Evolutionary conservation across 805 yeast species (phyloP).

Genomic region (Candida lessepsii): DNA sequence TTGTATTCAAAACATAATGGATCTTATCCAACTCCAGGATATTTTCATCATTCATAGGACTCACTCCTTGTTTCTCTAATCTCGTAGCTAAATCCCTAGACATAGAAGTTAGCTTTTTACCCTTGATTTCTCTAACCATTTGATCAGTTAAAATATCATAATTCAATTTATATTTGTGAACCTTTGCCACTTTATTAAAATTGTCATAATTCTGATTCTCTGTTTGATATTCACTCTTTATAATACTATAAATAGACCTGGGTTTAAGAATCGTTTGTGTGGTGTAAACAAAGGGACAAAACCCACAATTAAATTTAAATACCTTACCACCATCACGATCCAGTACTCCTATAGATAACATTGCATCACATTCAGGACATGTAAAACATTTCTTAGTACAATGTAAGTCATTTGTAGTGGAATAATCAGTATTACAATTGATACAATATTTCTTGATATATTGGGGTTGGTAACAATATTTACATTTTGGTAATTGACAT

Average conservation of each 20-base stretch:
- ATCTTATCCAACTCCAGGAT: constrained; percentile 10
- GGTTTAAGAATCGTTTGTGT: constrained; percentile 43
- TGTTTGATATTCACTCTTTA: constrained; percentile 15
- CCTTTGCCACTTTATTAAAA: neutral
- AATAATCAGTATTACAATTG: constrained; percentile 36
- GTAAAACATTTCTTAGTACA: constrained; percentile 41
- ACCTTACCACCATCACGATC: constrained; percentile 27
- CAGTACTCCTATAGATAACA: constrained; percentile 22
- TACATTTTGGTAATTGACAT: constrained; percentile 32
- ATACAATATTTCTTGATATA: constrained; percentile 35
- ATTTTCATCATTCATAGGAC: neutral
- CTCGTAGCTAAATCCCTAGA: constrained; percentile 7
- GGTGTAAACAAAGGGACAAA: constrained; percentile 32
- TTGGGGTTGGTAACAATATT: constrained; percentile 23
- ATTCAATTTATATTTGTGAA: constrained; percentile 9
- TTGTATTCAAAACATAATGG: neutral
- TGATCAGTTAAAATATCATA: constrained; percentile 11
- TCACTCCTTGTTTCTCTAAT: constrained; percentile 7
- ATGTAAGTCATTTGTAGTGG: constrained; percentile 18
- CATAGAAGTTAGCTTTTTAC: constrained; percentile 1
- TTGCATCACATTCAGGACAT: constrained; percentile 36
- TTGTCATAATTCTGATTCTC: neutral
- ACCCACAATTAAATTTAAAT: constrained; percentile 39
- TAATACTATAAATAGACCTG: constrained; percentile 30
- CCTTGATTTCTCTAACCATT: constrained; percentile 10